Evolutionary conservation across 108 stramenopile genomes (phyloP).

Genomic region (Conticribra guillardii): DNA sequence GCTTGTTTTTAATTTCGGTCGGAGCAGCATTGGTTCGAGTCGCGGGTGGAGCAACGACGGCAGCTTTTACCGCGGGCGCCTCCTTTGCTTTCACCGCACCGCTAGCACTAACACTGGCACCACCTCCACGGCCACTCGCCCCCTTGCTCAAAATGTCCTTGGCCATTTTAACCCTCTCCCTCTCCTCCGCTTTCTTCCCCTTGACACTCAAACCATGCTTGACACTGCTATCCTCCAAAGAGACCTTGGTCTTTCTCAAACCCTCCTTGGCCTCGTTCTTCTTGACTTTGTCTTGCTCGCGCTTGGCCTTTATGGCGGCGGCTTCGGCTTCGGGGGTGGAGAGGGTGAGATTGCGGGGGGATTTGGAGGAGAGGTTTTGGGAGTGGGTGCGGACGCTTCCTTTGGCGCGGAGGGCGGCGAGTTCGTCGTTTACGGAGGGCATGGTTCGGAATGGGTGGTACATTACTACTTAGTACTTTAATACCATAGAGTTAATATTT

Average conservation of each 20-base stretch:
- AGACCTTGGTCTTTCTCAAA: slow-evolving; percentile 23
- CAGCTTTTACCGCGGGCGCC: too few species aligned
- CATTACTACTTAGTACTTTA: too few species aligned
- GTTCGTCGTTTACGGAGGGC: slow-evolving; percentile 44
- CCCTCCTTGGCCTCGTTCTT: slow-evolving; percentile 15
- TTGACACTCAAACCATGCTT: slow-evolving; percentile 18
- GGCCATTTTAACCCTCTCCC: slow-evolving; percentile 26
- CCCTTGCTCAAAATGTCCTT: slow-evolving; percentile 19
- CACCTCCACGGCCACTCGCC: too few species aligned
- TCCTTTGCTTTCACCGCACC: too few species aligned
- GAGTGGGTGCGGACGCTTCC: slow-evolving; percentile 32
- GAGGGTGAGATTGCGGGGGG: slow-evolving; percentile 10
- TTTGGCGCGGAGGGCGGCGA: slow-evolving; percentile 41
- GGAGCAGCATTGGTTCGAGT: neutral
- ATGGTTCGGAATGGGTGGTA: slow-evolving; percentile 11
- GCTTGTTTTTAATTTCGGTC: too few species aligned
- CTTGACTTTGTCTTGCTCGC: slow-evolving; percentile 26
- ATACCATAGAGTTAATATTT: too few species aligned
- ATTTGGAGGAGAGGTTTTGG: slow-evolving; percentile 9
- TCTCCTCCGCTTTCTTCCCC: slow-evolving; percentile 20
- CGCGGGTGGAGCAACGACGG: neutral
- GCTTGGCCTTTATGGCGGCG: slow-evolving; percentile 37
- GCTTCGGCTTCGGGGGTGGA: slow-evolving; percentile 50
- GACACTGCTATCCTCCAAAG: neutral
- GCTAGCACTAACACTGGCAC: too few species aligned